These are phyloP conservation scores for Sarocladium oryzae DNA, from an alignment of 2,329 filamentous ascomycete genomes.

Conservation along the genomic window DNA sequence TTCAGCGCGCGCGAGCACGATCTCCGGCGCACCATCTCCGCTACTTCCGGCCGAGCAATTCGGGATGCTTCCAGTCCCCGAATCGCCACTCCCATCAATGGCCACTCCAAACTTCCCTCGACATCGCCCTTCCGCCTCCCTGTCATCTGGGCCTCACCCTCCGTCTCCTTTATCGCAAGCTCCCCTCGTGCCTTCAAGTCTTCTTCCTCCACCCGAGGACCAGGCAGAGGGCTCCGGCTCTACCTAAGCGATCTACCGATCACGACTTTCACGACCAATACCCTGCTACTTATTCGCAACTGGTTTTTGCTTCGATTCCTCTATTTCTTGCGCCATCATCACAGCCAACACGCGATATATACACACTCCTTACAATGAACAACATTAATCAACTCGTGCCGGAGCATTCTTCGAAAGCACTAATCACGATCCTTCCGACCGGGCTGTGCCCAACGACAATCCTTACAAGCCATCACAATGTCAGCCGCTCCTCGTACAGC, in stretches of 20 bases:
- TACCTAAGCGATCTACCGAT: not conserved
- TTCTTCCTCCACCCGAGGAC: slow-evolving; percentile 17
- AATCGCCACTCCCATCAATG: slow-evolving; percentile 34
- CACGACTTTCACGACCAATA: slow-evolving; percentile 23
- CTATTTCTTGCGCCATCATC: not conserved
- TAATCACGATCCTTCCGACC: not conserved
- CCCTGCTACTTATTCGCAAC: slow-evolving; percentile 21
- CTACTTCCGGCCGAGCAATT: slow-evolving; percentile 37
- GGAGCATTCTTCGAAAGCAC: not conserved
- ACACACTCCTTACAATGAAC: not conserved
- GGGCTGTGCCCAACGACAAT: slow-evolving; percentile 2
- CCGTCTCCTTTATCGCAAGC: slow-evolving; percentile 28
- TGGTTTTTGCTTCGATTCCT: not conserved
- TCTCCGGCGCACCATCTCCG: slow-evolving; percentile 35
- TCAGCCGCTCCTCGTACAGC: not conserved
- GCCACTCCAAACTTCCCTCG: slow-evolving; percentile 26
- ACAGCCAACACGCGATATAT: not conserved
- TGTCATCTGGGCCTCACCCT: slow-evolving; percentile 28
- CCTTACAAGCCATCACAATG: not conserved
- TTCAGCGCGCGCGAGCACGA: slow-evolving; percentile 24
- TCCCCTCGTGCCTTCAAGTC: slow-evolving; percentile 20
- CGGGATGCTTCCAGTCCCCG: slow-evolving; percentile 38
- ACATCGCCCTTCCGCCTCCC: slow-evolving; percentile 31
- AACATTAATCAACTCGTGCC: not conserved
- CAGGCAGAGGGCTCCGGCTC: slow-evolving; percentile 25